Percentiles rank a stretch among this genome's conserved stretches.
Evolutionary conservation across 1,284 basidiomycete genomes (phyloP).

Genomic region (Inonotus obliquus): DNA sequence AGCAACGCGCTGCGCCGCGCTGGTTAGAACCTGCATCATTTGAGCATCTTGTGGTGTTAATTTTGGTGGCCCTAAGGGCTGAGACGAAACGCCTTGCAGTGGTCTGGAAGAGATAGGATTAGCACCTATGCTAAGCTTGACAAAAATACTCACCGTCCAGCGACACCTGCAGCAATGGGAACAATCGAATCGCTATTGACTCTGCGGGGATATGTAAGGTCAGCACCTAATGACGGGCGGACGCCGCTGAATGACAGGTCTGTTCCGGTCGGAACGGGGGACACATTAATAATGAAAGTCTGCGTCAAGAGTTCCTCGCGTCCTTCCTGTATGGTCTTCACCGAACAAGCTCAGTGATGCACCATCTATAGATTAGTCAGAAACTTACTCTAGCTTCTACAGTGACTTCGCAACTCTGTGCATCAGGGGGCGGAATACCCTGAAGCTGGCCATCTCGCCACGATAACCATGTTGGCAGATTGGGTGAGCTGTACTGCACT

Average conservation of each 20-base stretch:
- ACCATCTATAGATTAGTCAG: not conserved
- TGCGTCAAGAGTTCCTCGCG: slow-evolving; percentile 63
- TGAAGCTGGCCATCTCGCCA: slow-evolving; percentile 82
- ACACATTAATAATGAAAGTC: slow-evolving; percentile 66
- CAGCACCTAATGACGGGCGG: slow-evolving; percentile 58
- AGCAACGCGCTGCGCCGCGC: slow-evolving; percentile 68
- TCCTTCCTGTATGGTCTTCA: slow-evolving; percentile 66
- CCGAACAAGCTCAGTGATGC: not conserved
- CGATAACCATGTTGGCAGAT: slow-evolving; percentile 79
- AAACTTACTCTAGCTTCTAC: slow-evolving; percentile 61
- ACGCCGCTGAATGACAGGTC: slow-evolving; percentile 54
- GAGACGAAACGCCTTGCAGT: slow-evolving; percentile 10
- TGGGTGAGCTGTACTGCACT: slow-evolving; percentile 77
- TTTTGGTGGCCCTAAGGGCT: slow-evolving; percentile 24
- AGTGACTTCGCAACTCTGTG: slow-evolving; percentile 67
- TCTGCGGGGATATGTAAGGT: slow-evolving; percentile 43
- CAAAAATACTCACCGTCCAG: slow-evolving; percentile 28
- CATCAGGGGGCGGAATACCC: slow-evolving; percentile 67
- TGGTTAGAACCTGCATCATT: slow-evolving; percentile 70
- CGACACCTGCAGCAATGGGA: slow-evolving; percentile 32
- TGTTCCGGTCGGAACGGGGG: slow-evolving; percentile 57
- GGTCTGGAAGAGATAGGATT: slow-evolving; percentile 4
- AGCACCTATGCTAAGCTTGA: slow-evolving; percentile 20
- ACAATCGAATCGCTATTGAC: slow-evolving; percentile 56
- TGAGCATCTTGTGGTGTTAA: slow-evolving; percentile 46